Base-by-base conservation (phyloP, 192 early-diverging fungal species). In the Spizellomyces punctatus region DNA sequence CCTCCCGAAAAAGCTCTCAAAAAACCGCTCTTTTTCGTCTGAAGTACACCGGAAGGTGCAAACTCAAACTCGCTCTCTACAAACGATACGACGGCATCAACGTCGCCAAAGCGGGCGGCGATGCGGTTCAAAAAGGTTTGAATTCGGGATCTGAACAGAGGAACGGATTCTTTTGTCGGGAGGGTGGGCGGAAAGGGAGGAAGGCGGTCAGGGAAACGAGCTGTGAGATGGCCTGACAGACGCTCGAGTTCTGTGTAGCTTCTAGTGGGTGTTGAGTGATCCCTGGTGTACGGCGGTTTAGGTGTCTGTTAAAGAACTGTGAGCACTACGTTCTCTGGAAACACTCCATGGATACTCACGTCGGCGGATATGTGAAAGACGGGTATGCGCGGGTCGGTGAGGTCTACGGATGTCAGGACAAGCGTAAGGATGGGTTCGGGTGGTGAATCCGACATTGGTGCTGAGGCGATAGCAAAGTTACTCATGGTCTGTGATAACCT, bases 141-240 rank as follows among this genome's bases (percentile, higher is more conserved):
- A 19, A 43, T n/a, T n/a, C 21, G 42, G 16, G 16, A n/a, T 17
- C 21, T 16, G 21, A 62, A 43, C 19, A 21, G 17, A 14, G 52
- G 42, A 27, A 42, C n/a, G 10, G 41, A 27, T 0, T 16, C 43
- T 64, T 41, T 68, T 45, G 62, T 68, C 5, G 14, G 21, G 8
- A 17, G 67, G 46, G 43, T 4, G 6, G 76, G 76, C 14, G 71
- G 71, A 10, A 64, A 17, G 14, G 71, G 71, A 19, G 59, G 48
- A 6, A 77, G 72, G 71, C 63, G 47, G 22, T 77, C 71, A 10
- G 76, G 76, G 47, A 57, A 72, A 5, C 36, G 9, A 19, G 9
- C 46, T 27, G 22, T 14, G 1, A 77, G 64, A 44, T 77, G 68
- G 17, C 12, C 16, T 17, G 54, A 66, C 1, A 77, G 76, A 9